Percentiles rank a stretch among this genome's conserved stretches.
These are phyloP conservation scores for Mycena olivaceomarginata DNA, from an alignment of 768 basidiomycete genomes.

Conservation along the genomic window DNA sequence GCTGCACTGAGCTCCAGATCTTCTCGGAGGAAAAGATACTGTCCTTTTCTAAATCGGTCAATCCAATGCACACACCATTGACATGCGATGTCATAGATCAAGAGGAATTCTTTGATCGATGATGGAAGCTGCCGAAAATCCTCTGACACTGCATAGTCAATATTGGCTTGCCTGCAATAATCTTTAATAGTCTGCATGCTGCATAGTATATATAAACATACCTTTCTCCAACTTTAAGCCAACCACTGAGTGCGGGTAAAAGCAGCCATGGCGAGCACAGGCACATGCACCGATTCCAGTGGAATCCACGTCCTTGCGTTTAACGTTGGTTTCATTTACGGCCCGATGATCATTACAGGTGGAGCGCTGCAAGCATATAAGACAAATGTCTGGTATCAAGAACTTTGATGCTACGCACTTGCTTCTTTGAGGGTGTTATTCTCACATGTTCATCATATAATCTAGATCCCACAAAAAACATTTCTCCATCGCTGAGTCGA, in stretches of 20 bases:
- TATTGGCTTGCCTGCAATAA: conserved; percentile 49
- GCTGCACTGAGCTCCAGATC: conserved; percentile 5
- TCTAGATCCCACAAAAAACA: conserved; percentile 47
- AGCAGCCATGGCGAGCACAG: conserved; percentile 57
- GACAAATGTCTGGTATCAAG: neutral
- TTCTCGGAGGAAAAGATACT: neutral
- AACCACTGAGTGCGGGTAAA: conserved; percentile 52
- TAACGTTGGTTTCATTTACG: conserved; percentile 40
- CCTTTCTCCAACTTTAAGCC: conserved; percentile 55
- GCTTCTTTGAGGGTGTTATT: conserved; percentile 20
- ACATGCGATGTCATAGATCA: conserved; percentile 56
- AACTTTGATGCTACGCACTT: conserved; percentile 22
- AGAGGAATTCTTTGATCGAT: neutral
- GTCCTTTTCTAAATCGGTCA: conserved; percentile 35
- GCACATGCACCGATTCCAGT: conserved; percentile 55
- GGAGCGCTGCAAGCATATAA: neutral
- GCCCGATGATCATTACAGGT: conserved; percentile 46
- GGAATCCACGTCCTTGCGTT: conserved; percentile 43
- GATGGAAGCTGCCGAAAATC: conserved; percentile 39
- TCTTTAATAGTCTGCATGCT: neutral
- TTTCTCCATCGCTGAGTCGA: conserved; percentile 49
- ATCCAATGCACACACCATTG: conserved; percentile 48
- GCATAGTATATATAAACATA: conserved; percentile 24
- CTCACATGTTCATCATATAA: conserved; percentile 49
- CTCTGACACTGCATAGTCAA: conserved; percentile 51